Percentiles rank a stretch among this genome's conserved stretches.
phyloP scores from a whole-genome alignment of 2,329 filamentous ascomycete genomes.

The Juglanconis sp. region DNA sequence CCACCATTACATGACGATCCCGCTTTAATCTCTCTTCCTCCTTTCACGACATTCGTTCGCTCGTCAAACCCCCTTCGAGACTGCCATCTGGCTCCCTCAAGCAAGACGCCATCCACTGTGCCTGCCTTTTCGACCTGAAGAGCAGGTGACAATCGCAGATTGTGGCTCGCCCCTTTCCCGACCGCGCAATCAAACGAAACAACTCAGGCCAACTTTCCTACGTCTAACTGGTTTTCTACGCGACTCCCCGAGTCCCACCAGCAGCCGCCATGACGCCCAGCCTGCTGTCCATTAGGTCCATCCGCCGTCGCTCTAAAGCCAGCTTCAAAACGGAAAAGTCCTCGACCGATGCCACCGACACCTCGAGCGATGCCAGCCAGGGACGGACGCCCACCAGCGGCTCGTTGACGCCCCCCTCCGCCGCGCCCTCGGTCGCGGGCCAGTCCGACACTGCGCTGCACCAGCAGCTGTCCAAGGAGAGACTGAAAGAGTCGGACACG shows the following conservation, averaged over 20 bases:
- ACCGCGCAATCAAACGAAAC: background rate
- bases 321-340: conserved; percentile 67
- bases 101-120: background rate
- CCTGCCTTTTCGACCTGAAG: background rate
- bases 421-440: conserved; percentile 64
- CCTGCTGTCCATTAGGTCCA: conserved; percentile 66
- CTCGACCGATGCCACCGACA: conserved; percentile 41
- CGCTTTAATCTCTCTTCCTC: background rate
- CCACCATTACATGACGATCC: background rate
- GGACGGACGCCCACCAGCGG: conserved; percentile 64
- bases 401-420: conserved; percentile 72
- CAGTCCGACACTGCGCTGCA: conserved; percentile 65
- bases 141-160: background rate
- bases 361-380: conserved; percentile 58
- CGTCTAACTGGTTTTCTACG: background rate
- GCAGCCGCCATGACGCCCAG: conserved; percentile 51
- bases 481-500: conserved; percentile 19
- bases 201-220: background rate
- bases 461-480: conserved; percentile 43
- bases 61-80: background rate
- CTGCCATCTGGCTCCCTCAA: background rate
- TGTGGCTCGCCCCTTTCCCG: background rate
- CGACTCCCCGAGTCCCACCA: background rate
- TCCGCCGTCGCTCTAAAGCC: conserved; percentile 73
- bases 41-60: background rate